Base-by-base conservation (phyloP, 1,284 basidiomycete species). In the Butyriboletus appendiculatus region DNA sequence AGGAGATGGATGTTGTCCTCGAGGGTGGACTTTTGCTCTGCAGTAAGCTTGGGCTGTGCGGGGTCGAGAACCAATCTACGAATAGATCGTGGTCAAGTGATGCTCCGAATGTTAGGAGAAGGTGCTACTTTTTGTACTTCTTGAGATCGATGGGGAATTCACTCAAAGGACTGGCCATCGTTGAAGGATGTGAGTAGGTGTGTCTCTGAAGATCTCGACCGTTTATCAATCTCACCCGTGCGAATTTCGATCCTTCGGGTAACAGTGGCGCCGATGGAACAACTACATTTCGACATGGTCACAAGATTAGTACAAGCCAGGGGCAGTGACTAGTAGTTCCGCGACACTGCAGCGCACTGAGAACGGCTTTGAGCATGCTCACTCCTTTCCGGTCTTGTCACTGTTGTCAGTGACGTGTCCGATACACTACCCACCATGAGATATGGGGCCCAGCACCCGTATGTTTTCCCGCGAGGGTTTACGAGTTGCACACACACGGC, bases 101-200 rank as follows among this genome's bases (percentile, higher is more conserved):
- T 9, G 41, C 2, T 28, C 1, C 14, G 16, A 44, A 26, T 4
- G 26, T 24, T 35, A 20, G 50, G 58, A 14, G 53, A 56, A 45
- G 16, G 50, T 52, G 66, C 47, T 59, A 90, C 88, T 84, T 86
- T 73, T 89, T 87, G 75, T 85, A 89, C 63, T 82, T 74, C 54
- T 73, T 79, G 70, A 92, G 84, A 72, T 92, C 88, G 66, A 92
- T 84, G 55, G 90, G 88, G 75, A 91, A 91, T 50, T 66, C 63
- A 55, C 70, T 75, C 56, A 72, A 61, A 58, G 75, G 65, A 55
- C 67, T 69, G 28, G 75, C 41, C 76, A 81, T 80, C 59, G 61
- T 73, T 50, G 59, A 45, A 32, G 40, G 18, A 35, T 0, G 45
- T 32, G 44, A 20, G 35, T 38, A 34, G 24, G 38, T 49, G 37